phyloP scores from a whole-genome alignment of 768 basidiomycete genomes.

The Suillus ampliporus region DNA sequence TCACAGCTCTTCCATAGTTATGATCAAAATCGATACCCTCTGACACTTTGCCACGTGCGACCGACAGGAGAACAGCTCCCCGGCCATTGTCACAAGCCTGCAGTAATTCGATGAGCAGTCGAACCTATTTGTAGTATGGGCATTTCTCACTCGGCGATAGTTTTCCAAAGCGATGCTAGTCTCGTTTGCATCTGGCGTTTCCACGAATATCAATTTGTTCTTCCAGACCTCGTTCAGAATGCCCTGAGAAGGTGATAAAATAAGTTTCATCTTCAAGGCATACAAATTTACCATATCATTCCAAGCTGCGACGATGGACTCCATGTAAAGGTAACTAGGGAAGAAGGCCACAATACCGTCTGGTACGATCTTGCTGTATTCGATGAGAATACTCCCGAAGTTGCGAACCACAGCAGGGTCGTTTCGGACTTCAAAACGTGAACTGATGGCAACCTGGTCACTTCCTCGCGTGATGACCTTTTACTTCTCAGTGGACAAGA shows the following conservation, averaged over 20 bases:
- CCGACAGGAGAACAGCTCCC: slow-evolving; percentile 94
- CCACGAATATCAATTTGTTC: slow-evolving; percentile 98
- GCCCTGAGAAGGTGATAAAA: slow-evolving; percentile 58
- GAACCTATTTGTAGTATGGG: not conserved
- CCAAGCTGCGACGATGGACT: slow-evolving; percentile 99
- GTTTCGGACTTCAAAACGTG: slow-evolving; percentile 97
- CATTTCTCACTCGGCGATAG: slow-evolving; percentile 77
- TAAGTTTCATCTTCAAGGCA: not conserved
- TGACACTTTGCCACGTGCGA: slow-evolving; percentile 98
- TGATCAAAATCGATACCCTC: slow-evolving; percentile 99
- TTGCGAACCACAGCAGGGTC: slow-evolving; percentile 99
- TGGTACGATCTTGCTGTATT: slow-evolving; percentile 97
- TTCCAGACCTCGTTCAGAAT: slow-evolving; percentile 99
- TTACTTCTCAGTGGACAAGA: not conserved
- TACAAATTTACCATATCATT: slow-evolving; percentile 90
- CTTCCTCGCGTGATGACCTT: slow-evolving; percentile 98
- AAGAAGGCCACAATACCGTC: slow-evolving; percentile 99
- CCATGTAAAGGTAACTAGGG: slow-evolving; percentile 99
- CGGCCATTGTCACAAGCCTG: slow-evolving; percentile 99
- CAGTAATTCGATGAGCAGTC: not conserved
- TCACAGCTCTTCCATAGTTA: slow-evolving; percentile 97
- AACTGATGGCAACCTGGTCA: slow-evolving; percentile 98
- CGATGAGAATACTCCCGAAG: slow-evolving; percentile 96
- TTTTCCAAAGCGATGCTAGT: slow-evolving; percentile 98
- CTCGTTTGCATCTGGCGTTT: slow-evolving; percentile 98